Conservation (phyloP, 2,329 filamentous ascomycete genomes). For the Sarocladium kiliense region DNA sequence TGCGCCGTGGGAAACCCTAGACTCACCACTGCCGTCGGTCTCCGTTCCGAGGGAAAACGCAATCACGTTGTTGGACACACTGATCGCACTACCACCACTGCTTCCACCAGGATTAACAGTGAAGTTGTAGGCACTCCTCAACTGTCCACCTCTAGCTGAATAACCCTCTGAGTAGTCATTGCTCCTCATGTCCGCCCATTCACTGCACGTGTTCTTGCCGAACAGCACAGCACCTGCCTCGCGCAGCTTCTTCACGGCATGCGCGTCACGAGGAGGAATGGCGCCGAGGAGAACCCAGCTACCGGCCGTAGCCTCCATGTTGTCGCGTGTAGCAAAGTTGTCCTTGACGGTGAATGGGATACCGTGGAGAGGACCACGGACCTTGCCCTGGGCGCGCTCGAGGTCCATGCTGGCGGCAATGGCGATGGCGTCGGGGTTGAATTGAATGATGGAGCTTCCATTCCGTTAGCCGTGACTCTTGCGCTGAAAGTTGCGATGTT, state of each 20-base stretch:
- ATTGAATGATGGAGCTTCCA: slow-evolving; percentile 5
- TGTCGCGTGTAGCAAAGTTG: slow-evolving; percentile 63
- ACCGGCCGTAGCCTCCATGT: slow-evolving; percentile 70
- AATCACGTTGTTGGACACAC: slow-evolving; percentile 58
- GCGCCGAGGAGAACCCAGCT: slow-evolving; percentile 52
- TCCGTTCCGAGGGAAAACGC: slow-evolving; percentile 67
- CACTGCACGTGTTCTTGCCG: slow-evolving; percentile 65
- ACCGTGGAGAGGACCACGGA: slow-evolving; percentile 18
- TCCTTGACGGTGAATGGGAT: slow-evolving; percentile 21
- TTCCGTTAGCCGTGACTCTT: background rate
- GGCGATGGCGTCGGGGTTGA: slow-evolving; percentile 11
- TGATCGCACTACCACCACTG: slow-evolving; percentile 60
- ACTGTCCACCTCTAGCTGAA: slow-evolving; percentile 59
- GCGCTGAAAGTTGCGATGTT: background rate
- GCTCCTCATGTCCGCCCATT: slow-evolving; percentile 70
- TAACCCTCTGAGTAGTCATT: slow-evolving; percentile 66
- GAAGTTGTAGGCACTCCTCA: slow-evolving; percentile 62
- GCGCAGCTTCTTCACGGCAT: slow-evolving; percentile 49
- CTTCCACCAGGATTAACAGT: slow-evolving; percentile 64
- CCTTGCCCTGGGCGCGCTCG: slow-evolving; percentile 15
- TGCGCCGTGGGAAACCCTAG: background rate
- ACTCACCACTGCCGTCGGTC: slow-evolving; percentile 32
- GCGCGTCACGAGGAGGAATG: slow-evolving; percentile 5
- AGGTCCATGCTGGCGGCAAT: slow-evolving; percentile 15
- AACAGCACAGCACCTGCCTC: slow-evolving; percentile 63